Conservation (phyloP, 2,329 filamentous ascomycete genomes). For the Mycosphaerella sp. region DNA sequence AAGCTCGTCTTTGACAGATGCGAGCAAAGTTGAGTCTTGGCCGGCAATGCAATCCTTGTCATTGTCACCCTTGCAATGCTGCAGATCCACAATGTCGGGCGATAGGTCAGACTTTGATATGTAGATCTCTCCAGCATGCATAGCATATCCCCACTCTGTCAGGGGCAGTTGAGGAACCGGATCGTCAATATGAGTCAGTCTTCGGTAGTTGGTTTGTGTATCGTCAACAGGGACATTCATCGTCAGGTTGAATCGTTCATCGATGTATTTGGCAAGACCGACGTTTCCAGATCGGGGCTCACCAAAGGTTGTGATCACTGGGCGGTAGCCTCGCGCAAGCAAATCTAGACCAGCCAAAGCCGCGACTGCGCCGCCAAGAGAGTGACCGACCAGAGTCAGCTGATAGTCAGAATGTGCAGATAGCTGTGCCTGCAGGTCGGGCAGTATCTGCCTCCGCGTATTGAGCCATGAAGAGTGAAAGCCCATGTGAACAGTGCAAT, state of each 20-base stretch:
- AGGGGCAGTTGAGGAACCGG: conserved; percentile 84
- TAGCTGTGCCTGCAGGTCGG: conserved; percentile 55
- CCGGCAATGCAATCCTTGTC: conserved; percentile 68
- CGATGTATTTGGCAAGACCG: conserved; percentile 49
- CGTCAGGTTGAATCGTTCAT: conserved; percentile 42
- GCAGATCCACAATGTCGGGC: conserved; percentile 62
- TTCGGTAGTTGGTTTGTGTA: conserved; percentile 50
- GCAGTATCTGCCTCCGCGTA: conserved; percentile 63
- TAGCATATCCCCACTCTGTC: conserved; percentile 76
- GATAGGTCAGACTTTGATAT: conserved; percentile 67
- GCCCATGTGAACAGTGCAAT: conserved; percentile 89
- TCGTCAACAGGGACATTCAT: conserved; percentile 14
- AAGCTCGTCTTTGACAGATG: conserved; percentile 26
- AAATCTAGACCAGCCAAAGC: conserved; percentile 81
- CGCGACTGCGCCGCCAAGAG: conserved; percentile 85
- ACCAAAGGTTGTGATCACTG: conserved; percentile 83
- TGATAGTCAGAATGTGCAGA: conserved; percentile 61
- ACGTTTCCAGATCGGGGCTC: conserved; percentile 63
- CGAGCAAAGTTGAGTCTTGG: conserved; percentile 38
- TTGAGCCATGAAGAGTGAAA: conserved; percentile 81
- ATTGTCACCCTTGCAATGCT: conserved; percentile 61
- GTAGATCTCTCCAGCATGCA: conserved; percentile 82
- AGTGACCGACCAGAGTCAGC: conserved; percentile 79
- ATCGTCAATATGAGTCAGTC: conserved; percentile 80
- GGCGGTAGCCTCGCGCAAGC: conserved; percentile 65